Evolutionary conservation across 495 filamentous ascomycete genomes (phyloP).

Genomic region (Neurospora intermedia): DNA sequence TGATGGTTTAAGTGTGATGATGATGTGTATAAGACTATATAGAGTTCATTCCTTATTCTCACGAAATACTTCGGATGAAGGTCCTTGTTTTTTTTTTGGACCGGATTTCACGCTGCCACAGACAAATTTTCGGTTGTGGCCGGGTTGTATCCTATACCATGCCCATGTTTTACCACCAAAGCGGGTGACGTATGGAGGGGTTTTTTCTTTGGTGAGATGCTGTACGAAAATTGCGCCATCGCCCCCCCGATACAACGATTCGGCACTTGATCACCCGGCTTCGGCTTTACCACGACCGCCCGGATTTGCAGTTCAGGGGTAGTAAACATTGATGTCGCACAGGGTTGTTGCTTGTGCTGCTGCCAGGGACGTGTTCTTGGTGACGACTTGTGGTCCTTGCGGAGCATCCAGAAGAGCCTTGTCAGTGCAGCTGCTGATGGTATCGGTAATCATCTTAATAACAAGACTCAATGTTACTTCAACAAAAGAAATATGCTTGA

Average conservation of each 20-base stretch:
- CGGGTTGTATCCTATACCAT: not conserved
- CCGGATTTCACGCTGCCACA: not conserved
- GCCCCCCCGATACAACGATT: not conserved
- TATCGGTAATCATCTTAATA: not conserved
- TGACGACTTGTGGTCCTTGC: not conserved
- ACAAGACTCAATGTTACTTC: not conserved
- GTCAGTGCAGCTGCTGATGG: not conserved
- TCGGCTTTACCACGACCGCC: not conserved
- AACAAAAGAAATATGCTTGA: not conserved
- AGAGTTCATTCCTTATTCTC: not conserved
- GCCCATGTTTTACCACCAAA: not conserved
- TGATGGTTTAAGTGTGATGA: not conserved
- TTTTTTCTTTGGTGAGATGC: not conserved
- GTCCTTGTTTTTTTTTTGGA: not conserved
- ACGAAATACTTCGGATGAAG: not conserved
- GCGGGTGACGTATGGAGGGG: not conserved
- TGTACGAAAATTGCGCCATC: slow-evolving; percentile 5
- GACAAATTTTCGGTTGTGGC: not conserved
- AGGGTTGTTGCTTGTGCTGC: not conserved
- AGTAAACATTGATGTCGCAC: not conserved
- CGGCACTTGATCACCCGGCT: not conserved
- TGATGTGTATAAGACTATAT: not conserved
- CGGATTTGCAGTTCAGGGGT: not conserved
- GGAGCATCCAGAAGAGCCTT: not conserved
- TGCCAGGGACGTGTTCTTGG: not conserved